Conservation (phyloP, 768 basidiomycete species). For the Leccinum boreale region DNA sequence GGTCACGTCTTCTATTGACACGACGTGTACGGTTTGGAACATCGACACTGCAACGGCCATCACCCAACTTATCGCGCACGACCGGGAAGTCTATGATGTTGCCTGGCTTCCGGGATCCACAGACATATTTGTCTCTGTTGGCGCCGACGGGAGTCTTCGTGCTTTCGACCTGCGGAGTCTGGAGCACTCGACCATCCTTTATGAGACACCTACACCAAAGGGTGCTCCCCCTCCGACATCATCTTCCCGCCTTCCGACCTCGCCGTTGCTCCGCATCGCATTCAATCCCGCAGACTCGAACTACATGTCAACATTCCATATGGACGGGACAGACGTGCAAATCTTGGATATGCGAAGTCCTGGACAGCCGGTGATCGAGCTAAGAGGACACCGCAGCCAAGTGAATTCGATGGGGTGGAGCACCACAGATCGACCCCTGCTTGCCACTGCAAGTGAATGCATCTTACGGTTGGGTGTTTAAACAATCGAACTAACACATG, state of each 20-base stretch:
- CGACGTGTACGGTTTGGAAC: constrained; percentile 99
- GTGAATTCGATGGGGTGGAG: constrained; percentile 93
- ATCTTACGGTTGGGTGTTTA: neutral
- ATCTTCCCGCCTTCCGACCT: constrained; percentile 67
- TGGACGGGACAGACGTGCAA: constrained; percentile 86
- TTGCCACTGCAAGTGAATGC: constrained; percentile 82
- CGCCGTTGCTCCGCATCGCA: constrained; percentile 80
- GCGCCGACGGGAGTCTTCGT: constrained; percentile 93
- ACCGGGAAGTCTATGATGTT: constrained; percentile 94
- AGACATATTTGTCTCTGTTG: constrained; percentile 97
- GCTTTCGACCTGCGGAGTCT: constrained; percentile 95
- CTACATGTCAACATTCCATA: constrained; percentile 96
- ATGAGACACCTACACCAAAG: constrained; percentile 86
- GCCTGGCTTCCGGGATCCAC: constrained; percentile 97
- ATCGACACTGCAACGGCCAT: constrained; percentile 90
- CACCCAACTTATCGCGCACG: constrained; percentile 96
- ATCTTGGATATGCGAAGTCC: constrained; percentile 97
- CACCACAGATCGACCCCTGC: constrained; percentile 72
- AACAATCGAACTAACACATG: neutral
- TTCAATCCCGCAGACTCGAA: constrained; percentile 92
- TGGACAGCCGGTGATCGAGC: constrained; percentile 90
- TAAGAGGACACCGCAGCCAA: constrained; percentile 76
- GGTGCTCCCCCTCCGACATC: constrained; percentile 57
- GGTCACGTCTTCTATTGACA: constrained; percentile 97
- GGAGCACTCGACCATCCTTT: constrained; percentile 97